Conservation (phyloP, 2,329 filamentous ascomycete species). For the Mycocentrospora acerina region DNA sequence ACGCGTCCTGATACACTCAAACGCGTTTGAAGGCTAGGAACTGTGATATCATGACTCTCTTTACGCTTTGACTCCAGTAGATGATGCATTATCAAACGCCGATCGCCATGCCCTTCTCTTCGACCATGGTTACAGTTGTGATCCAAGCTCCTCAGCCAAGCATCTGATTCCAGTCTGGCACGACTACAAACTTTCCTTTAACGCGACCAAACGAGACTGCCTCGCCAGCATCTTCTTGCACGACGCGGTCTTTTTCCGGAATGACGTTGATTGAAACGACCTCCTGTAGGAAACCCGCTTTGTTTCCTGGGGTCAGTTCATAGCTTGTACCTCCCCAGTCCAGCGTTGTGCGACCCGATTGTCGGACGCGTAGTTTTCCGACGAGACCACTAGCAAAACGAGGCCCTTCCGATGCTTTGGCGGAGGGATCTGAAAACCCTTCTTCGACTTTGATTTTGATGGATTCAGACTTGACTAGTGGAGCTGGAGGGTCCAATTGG, state of each 20-base stretch:
- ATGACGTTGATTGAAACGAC: slow-evolving; percentile 46
- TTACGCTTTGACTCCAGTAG: too few relatives aligned
- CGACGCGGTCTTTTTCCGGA: slow-evolving; percentile 38
- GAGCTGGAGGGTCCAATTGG: slow-evolving; percentile 12
- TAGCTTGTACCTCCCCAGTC: slow-evolving; percentile 64
- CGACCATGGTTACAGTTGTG: too few relatives aligned
- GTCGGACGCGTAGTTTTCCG: slow-evolving; percentile 63
- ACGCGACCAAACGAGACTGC: slow-evolving; percentile 62
- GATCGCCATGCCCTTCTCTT: slow-evolving; percentile 4
- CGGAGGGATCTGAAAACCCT: slow-evolving; percentile 20
- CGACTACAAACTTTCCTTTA: slow-evolving; percentile 65
- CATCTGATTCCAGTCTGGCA: slow-evolving; percentile 61
- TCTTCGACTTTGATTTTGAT: slow-evolving; percentile 37
- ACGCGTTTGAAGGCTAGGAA: too few relatives aligned
- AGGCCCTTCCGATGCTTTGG: slow-evolving; percentile 21
- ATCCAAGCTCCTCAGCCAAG: slow-evolving; percentile 27
- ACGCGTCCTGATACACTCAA: too few relatives aligned
- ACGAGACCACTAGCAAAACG: slow-evolving; percentile 56
- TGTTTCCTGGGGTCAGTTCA: slow-evolving; percentile 58
- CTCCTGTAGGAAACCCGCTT: slow-evolving; percentile 62
- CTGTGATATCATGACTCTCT: too few relatives aligned
- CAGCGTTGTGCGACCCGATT: slow-evolving; percentile 62
- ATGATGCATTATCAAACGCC: too few relatives aligned
- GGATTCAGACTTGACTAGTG: slow-evolving; percentile 16
- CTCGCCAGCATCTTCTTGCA: slow-evolving; percentile 42